Percentiles rank a stretch among this genome's conserved stretches.
phyloP scores from a whole-genome alignment of 2,329 filamentous ascomycete genomes.

The Neophaeococcomyces aloes region DNA sequence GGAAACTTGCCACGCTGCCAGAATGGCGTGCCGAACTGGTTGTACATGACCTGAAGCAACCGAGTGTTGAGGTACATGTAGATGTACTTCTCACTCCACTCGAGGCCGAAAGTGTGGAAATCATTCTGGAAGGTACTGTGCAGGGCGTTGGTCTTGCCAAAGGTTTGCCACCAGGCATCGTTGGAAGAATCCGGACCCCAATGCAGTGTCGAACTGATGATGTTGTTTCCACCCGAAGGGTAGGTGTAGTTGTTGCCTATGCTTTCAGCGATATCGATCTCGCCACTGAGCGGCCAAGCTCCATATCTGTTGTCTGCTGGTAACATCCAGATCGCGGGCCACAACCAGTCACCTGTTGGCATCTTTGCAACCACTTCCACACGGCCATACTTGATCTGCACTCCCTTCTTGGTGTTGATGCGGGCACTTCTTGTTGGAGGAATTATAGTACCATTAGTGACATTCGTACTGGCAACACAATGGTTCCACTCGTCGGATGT shows the following conservation, averaged over 20 bases:
- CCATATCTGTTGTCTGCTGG: conserved; percentile 64
- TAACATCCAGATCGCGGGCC: conserved; percentile 89
- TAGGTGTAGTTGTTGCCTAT: conserved; percentile 76
- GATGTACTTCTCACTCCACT: conserved; percentile 81
- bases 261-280: conserved; percentile 73
- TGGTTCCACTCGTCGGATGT: conserved; percentile 49
- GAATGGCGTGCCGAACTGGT: conserved; percentile 58
- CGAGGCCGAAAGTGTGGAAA: conserved; percentile 69
- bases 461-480: conserved; percentile 65
- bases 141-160: conserved; percentile 62
- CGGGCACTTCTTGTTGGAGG: conserved; percentile 69
- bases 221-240: conserved; percentile 66
- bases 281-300: conserved; percentile 65
- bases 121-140: conserved; percentile 61
- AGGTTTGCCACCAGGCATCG: conserved; percentile 75
- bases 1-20: conserved; percentile 62
- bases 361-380: conserved; percentile 70
- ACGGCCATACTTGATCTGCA: conserved; percentile 66
- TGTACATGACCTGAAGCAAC: conserved; percentile 70
- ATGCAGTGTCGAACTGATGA: conserved; percentile 67
- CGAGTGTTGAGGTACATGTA: conserved; percentile 78
- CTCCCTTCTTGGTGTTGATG: conserved; percentile 62
- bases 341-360: conserved; percentile 72
- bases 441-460: conserved; percentile 64
- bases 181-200: conserved; percentile 65